Conservation (phyloP, 2,329 filamentous ascomycete species). For the Alternaria longipes region DNA sequence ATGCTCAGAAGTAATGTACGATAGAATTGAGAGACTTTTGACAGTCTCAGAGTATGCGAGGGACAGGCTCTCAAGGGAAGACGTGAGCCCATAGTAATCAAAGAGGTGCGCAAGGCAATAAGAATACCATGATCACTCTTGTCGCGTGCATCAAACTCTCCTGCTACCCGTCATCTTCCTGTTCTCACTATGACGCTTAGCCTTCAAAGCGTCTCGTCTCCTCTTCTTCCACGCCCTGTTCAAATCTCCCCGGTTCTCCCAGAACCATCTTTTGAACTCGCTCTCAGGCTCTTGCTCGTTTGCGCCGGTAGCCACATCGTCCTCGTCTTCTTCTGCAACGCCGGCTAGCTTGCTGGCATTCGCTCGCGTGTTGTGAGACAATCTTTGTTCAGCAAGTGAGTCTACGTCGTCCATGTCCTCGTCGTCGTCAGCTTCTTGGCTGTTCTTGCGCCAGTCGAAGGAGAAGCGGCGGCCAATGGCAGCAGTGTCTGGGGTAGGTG, state of each 20-base stretch:
- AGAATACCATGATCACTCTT: background rate
- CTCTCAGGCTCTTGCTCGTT: conserved; percentile 57
- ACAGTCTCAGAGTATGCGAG: background rate
- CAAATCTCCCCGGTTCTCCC: conserved; percentile 59
- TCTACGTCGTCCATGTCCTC: conserved; percentile 48
- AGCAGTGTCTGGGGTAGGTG: conserved; percentile 93
- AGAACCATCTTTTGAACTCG: conserved; percentile 71
- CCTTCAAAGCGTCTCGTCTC: conserved; percentile 67
- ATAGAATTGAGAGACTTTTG: background rate
- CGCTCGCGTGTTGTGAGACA: conserved; percentile 44
- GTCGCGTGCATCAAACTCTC: background rate
- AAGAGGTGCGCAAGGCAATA: background rate
- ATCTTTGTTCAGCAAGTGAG: conserved; percentile 31
- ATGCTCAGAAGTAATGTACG: background rate
- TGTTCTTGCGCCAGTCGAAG: conserved; percentile 57
- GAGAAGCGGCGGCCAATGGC: conserved; percentile 72
- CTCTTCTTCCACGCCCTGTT: conserved; percentile 64
- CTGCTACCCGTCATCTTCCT: conserved; percentile 53
- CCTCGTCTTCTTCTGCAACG: conserved; percentile 41
- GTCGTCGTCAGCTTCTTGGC: conserved; percentile 57
- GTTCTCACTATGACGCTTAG: conserved; percentile 68
- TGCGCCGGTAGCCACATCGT: conserved; percentile 22
- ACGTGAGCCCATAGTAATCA: background rate
- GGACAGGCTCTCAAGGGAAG: background rate
- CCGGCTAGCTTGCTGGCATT: conserved; percentile 34